phyloP scores from a whole-genome alignment of 225 moss, liverwort and hornwort species.

The Bryum argenteum region DNA sequence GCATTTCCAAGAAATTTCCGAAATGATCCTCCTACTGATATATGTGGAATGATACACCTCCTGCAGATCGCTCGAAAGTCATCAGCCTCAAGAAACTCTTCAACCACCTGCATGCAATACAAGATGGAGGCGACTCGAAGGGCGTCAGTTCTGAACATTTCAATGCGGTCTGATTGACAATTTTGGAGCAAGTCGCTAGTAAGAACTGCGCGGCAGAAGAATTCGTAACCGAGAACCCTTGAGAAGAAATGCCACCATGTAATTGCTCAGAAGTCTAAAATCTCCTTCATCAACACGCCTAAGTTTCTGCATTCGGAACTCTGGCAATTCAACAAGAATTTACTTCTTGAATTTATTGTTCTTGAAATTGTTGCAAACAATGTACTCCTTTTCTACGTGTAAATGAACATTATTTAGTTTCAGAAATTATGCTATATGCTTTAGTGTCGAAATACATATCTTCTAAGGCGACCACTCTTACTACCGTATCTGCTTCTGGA shows the following conservation, averaged over 20 bases:
- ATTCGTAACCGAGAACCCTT: neutral
- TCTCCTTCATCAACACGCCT: slow-evolving; percentile 6
- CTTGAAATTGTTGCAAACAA: neutral
- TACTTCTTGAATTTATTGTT: neutral
- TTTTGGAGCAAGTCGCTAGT: neutral
- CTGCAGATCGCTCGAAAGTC: neutral
- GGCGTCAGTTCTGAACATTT: slow-evolving; percentile 8
- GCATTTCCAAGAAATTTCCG: slow-evolving; percentile 2
- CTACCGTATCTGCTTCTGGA: no score
- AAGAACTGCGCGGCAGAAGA: neutral
- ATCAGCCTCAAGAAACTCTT: neutral
- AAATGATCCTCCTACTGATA: neutral
- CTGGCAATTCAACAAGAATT: neutral
- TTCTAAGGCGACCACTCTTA: no score
- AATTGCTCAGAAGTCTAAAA: neutral
- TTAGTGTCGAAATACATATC: no score
- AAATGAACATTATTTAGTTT: no score
- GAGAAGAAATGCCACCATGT: slow-evolving; percentile 5
- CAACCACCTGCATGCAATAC: neutral
- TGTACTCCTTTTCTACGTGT: no score
- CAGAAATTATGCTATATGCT: no score
- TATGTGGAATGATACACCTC: neutral
- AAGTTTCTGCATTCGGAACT: neutral
- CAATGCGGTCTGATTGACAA: neutral
- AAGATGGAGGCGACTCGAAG: neutral